phyloP scores from a whole-genome alignment of 306 rosid species.

The Rubus parviflorus region DNA sequence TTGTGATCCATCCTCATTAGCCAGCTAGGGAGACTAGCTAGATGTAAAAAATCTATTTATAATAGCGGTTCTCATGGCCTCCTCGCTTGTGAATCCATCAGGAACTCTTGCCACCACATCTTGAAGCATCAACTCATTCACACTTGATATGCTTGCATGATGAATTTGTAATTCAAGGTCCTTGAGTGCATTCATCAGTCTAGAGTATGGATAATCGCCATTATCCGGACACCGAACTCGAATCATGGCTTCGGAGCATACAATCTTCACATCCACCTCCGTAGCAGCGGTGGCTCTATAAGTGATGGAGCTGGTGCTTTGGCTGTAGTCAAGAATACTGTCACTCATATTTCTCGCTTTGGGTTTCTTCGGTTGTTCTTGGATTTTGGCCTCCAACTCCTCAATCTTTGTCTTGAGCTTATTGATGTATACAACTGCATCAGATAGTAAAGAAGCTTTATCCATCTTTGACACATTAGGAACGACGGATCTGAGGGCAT shows the following conservation, averaged over 20 bases:
- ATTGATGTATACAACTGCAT: conserved; percentile 53
- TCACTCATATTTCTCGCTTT: not conserved
- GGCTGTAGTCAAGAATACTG: not conserved
- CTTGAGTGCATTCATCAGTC: conserved; percentile 54
- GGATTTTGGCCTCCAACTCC: conserved; percentile 26
- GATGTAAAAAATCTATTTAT: conserved; percentile 15
- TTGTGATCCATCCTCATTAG: not conserved
- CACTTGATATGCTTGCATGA: conserved; percentile 54
- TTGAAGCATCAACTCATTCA: conserved; percentile 61
- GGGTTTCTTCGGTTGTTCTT: not conserved
- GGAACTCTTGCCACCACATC: conserved; percentile 59
- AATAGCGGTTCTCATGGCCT: conserved; percentile 42
- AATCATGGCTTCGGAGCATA: conserved; percentile 57
- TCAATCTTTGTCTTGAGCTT: conserved; percentile 44
- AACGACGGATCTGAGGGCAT: conserved; percentile 61
- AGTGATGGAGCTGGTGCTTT: not conserved
- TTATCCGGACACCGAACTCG: conserved; percentile 51
- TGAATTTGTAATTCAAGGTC: conserved; percentile 48
- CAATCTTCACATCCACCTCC: conserved; percentile 47
- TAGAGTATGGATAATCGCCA: conserved; percentile 49
- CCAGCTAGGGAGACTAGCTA: not conserved
- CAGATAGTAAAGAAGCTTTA: conserved; percentile 63
- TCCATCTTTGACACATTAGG: conserved; percentile 77
- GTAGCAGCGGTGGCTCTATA: not conserved
- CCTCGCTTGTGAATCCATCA: conserved; percentile 32